Conservation (phyloP, 495 filamentous ascomycete genomes). For the Trichocladium uniseriatum region DNA sequence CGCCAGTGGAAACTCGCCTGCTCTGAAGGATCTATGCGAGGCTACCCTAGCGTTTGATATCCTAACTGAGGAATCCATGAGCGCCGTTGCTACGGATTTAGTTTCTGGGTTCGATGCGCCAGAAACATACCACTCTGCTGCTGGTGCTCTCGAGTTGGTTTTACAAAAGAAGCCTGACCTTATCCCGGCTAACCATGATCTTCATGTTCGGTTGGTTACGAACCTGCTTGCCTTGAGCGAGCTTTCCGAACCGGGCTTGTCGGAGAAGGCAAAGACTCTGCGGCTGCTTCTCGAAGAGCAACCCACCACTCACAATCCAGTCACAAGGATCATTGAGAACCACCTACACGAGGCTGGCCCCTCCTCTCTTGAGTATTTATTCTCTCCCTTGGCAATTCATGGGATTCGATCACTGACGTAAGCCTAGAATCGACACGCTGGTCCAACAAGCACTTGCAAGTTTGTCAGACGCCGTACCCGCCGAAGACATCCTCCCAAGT, state of each 20-base stretch:
- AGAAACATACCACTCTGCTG: constrained; percentile 11
- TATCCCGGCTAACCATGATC: constrained; percentile 23
- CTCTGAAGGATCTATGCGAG: constrained; percentile 33
- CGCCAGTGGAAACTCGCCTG: constrained; percentile 4
- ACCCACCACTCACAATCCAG: constrained; percentile 21
- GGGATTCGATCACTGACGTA: neutral
- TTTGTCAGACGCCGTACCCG: constrained; percentile 11
- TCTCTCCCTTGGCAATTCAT: neutral
- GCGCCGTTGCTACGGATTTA: constrained; percentile 22
- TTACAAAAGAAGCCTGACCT: constrained; percentile 27
- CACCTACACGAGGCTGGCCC: constrained; percentile 33
- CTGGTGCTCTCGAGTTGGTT: constrained; percentile 35
- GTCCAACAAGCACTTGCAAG: constrained; percentile 32
- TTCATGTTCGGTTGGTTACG: constrained; percentile 34
- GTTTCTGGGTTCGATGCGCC: constrained; percentile 13
- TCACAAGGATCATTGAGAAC: constrained; percentile 31
- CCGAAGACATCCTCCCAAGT: constrained; percentile 37
- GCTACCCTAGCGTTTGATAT: constrained; percentile 27
- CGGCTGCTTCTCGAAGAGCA: constrained; percentile 27
- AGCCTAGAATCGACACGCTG: constrained; percentile 35
- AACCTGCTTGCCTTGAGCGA: constrained; percentile 39
- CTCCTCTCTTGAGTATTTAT: constrained; percentile 35
- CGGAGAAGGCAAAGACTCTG: constrained; percentile 25
- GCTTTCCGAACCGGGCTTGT: constrained; percentile 23
- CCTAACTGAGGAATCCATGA: constrained; percentile 20